These are phyloP conservation scores for Thamnidium elegans DNA, from an alignment of 192 early-diverging fungal species.

Conservation along the genomic window DNA sequence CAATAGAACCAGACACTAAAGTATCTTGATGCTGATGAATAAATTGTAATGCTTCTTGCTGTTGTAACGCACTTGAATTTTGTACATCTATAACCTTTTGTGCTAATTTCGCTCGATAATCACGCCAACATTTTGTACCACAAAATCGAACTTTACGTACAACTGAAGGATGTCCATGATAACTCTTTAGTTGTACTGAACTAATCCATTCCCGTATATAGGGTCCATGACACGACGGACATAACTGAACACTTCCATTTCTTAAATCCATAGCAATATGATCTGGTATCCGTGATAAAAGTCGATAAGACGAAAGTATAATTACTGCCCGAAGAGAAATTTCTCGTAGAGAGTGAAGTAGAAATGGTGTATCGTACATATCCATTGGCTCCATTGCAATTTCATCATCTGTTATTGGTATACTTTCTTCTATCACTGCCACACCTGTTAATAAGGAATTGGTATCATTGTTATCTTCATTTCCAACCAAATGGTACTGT, in stretches of 20 bases:
- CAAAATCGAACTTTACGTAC: constrained; percentile 10
- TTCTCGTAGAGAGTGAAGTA: constrained; percentile 8
- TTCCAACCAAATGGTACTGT: too few species aligned
- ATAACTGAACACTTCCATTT: background rate
- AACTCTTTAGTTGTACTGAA: background rate
- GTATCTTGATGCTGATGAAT: too few species aligned
- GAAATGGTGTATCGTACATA: background rate
- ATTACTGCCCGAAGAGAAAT: background rate
- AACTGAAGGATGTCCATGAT: background rate
- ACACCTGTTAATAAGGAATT: background rate
- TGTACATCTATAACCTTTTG: background rate
- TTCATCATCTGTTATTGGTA: background rate
- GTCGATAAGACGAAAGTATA: background rate
- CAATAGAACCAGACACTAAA: background rate
- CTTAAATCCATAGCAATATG: background rate
- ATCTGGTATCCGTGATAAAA: background rate
- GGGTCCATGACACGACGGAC: background rate
- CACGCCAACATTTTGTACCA: background rate
- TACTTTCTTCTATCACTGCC: background rate
- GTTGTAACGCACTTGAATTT: background rate
- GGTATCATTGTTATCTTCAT: too few species aligned
- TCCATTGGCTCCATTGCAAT: too few species aligned
- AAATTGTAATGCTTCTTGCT: background rate
- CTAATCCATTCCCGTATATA: constrained; percentile 11
- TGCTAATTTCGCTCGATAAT: background rate